These are phyloP conservation scores for Scenedesmus sp. DNA, from an alignment of 163 green algal genomes.

Conservation along the genomic window DNA sequence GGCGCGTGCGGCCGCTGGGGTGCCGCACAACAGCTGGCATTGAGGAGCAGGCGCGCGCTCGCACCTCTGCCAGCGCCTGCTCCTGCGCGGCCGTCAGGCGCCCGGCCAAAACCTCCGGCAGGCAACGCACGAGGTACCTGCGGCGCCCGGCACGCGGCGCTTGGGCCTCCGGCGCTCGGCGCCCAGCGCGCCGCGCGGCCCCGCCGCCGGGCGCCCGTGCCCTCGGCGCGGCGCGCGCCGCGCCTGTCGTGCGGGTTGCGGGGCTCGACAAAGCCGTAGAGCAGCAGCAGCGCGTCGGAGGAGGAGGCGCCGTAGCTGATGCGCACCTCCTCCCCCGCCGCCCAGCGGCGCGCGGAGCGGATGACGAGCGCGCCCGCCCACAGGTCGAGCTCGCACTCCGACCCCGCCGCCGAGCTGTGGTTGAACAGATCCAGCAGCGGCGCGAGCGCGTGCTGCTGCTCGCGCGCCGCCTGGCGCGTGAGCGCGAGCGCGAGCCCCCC, in stretches of 20 bases:
- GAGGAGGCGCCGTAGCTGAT: slow-evolving; percentile 59
- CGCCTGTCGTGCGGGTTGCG: slow-evolving; percentile 56
- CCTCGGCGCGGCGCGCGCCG: too few species aligned
- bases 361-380: slow-evolving; percentile 18
- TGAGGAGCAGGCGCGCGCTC: too few species aligned
- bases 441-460: slow-evolving; percentile 39
- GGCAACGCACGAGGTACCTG: too few species aligned
- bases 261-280: slow-evolving; percentile 63
- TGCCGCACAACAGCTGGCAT: too few species aligned
- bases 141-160: too few species aligned
- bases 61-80: too few species aligned
- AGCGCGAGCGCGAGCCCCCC: neutral
- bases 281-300: slow-evolving; percentile 61
- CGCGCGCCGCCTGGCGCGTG: slow-evolving; percentile 1
- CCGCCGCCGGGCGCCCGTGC: too few species aligned
- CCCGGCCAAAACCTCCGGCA: too few species aligned
- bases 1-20: too few species aligned
- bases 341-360: neutral
- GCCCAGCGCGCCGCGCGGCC: too few species aligned
- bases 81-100: too few species aligned
- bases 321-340: slow-evolving; percentile 28
- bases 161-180: too few species aligned
- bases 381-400: slow-evolving; percentile 32
- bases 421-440: slow-evolving; percentile 45
- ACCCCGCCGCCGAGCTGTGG: slow-evolving; percentile 17